Evolutionary conservation across 306 rosid species (phyloP).

Genomic region (Cotoneaster glaucophyllus): DNA sequence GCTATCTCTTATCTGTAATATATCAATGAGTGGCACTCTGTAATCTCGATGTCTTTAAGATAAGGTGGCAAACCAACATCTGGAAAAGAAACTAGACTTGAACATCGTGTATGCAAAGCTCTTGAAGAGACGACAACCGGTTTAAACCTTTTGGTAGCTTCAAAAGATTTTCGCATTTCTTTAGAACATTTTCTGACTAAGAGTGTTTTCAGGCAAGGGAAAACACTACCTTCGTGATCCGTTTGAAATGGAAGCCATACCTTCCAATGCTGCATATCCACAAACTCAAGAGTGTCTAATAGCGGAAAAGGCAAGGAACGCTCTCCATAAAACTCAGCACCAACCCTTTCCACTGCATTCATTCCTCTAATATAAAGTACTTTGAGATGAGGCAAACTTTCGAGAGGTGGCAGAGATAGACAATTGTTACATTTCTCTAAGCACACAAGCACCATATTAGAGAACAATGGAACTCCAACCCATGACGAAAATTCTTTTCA

Average conservation of each 20-base stretch:
- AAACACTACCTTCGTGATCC: background rate
- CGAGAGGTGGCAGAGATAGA: too few relatives aligned
- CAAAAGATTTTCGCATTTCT: background rate
- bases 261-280: background rate
- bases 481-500: too few relatives aligned
- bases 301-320: background rate
- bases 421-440: too few relatives aligned
- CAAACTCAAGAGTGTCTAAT: background rate
- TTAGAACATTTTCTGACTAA: background rate
- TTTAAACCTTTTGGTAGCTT: background rate
- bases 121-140: background rate
- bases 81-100: background rate
- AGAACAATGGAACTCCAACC: too few relatives aligned
- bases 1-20: fast-evolving
- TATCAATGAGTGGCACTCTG: background rate
- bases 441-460: too few relatives aligned
- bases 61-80: background rate
- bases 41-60: background rate
- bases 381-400: too few relatives aligned
- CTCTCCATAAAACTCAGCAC: too few relatives aligned
- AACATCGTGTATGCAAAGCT: background rate
- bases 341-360: too few relatives aligned
- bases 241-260: background rate
- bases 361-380: too few relatives aligned
- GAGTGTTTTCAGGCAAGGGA: background rate